These are phyloP conservation scores for Areca catechu DNA, from an alignment of 176 grass and related monocot species.

Conservation along the genomic window DNA sequence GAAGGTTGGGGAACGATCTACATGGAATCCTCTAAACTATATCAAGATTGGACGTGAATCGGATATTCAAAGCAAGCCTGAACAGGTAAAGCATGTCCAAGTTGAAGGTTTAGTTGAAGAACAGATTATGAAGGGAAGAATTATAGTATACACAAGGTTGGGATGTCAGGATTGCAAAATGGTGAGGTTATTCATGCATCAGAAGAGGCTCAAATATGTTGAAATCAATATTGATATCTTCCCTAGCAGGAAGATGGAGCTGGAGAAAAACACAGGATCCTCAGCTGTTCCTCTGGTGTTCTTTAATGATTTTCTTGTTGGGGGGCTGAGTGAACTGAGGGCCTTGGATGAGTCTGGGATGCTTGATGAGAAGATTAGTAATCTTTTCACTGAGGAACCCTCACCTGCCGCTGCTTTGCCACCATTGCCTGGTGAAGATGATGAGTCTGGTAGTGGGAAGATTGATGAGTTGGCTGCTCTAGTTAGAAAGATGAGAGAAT, in stretches of 20 bases:
- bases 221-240: constrained; percentile 94
- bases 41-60: constrained; percentile 61
- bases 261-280: constrained; percentile 76
- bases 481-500: constrained; percentile 91
- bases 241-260: constrained; percentile 67
- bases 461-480: constrained; percentile 83
- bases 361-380: constrained; percentile 57
- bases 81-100: constrained; percentile 23
- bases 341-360: constrained; percentile 58
- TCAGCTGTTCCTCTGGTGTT: constrained; percentile 65
- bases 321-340: constrained; percentile 60
- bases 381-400: constrained; percentile 46
- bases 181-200: constrained; percentile 49
- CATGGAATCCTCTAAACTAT: constrained; percentile 90
- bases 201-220: constrained; percentile 56
- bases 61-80: constrained; percentile 28
- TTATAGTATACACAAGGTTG: constrained; percentile 72
- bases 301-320: constrained; percentile 68
- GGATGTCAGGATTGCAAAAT: constrained; percentile 72
- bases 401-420: constrained; percentile 48
- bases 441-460: constrained; percentile 76
- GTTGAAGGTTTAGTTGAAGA: constrained; percentile 20
- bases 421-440: constrained; percentile 92
- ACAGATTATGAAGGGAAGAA: constrained; percentile 45
- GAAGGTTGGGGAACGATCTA: constrained; percentile 42